Evolutionary conservation across 2,329 filamentous ascomycete genomes (phyloP), one percentile per base, ranked within the genome.

Genomic region (Aspergillus quadricinctus): DNA sequence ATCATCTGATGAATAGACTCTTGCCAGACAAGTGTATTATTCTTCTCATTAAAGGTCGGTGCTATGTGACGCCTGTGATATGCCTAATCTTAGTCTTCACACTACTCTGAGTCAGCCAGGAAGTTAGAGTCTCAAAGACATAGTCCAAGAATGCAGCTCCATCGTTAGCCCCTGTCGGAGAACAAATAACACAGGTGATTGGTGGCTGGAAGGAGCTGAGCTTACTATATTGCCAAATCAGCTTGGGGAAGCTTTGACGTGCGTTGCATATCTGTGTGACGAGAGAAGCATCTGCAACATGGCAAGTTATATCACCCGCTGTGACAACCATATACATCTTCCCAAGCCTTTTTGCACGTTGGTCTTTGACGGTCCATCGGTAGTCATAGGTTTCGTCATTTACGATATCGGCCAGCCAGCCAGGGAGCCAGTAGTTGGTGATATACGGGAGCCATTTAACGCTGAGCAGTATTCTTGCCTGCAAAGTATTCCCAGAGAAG

Each of bases 41-140:
- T 75, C 43, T 71, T 69, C 56, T 80, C 77, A 45, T 75, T 78
- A 64, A 80, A 80, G 5, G 71, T 69, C 0, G 74, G 68, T 3
- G 74, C 72, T 3, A 72, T 75, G 23, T 78, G 66, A 50, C 72
- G 74, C 9, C 78, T 70, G 53, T 80, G 77, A 28, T 75, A 70
- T n/a, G 71, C 60, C 77, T 78, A 80, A 14, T 72, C 68, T 25
- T 68, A 58, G 27, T 71, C 70, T 49, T 68, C 61, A 29, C 61
- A 59, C 67, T 69, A 40, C 17, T 21, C n/a, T 7, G 9, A 17
- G 31, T 37, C 21, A 27, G 46, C 23, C 29, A 35, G 4, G 1
- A 27, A 17, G 11, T 55, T 41, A 54, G 4, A 17, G 7, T 11
- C 25, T 28, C 6, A 5, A 29, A 48, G 21, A 25, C 14, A 19